Percentiles rank a stretch among this genome's conserved stretches.
Conservation (phyloP, 2,329 filamentous ascomycete genomes). For the Claviceps africana region DNA sequence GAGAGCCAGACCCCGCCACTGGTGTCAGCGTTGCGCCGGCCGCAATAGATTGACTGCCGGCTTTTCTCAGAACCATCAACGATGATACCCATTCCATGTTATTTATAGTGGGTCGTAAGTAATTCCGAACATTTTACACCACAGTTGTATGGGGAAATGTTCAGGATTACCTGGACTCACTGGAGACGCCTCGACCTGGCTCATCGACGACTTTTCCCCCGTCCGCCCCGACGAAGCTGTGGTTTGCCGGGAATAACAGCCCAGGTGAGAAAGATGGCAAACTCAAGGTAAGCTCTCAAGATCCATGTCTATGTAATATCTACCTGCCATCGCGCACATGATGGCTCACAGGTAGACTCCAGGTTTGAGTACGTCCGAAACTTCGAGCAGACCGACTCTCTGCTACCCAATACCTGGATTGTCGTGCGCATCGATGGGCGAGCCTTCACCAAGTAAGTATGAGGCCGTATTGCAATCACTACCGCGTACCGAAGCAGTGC, state of each 20-base stretch:
- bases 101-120: no score
- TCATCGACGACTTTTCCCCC: background rate
- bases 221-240: background rate
- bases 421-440: conserved; percentile 87
- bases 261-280: conserved; percentile 31
- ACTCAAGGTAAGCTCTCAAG: conserved; percentile 33
- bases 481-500: background rate
- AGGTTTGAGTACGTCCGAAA: conserved; percentile 89
- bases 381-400: conserved; percentile 69
- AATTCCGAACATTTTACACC: no score
- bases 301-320: background rate
- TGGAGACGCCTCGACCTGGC: background rate
- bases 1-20: background rate
- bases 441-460: conserved; percentile 95
- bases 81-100: no score
- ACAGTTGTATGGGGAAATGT: no score
- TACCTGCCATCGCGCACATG: background rate
- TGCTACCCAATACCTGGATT: conserved; percentile 90
- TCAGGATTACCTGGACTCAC: no score
- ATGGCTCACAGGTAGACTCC: conserved; percentile 1
- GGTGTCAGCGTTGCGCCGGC: no score
- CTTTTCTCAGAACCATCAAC: no score
- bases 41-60: no score
- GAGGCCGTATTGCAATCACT: no score
- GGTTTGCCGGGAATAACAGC: background rate